These are phyloP conservation scores for Wickerhamomyces xylosicus DNA, from an alignment of 805 yeast species.

Conservation along the genomic window DNA sequence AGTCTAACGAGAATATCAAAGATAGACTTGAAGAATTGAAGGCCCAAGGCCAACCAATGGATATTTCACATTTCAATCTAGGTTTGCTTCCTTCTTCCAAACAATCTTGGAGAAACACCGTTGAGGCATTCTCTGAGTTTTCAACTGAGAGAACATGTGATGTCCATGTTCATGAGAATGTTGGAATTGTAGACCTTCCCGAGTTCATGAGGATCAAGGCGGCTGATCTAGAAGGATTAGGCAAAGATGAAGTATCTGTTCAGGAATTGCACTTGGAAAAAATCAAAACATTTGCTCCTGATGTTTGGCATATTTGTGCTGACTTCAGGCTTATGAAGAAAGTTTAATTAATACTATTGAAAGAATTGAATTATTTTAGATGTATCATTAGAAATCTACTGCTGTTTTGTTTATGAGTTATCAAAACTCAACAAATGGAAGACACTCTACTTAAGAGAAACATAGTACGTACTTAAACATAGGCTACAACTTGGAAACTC, in stretches of 20 bases:
- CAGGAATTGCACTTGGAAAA: conserved; percentile 35
- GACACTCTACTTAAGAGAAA: too few relatives aligned
- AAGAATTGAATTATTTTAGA: not conserved
- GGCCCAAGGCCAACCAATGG: not conserved
- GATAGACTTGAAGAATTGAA: conserved; percentile 25
- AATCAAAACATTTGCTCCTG: conserved; percentile 84
- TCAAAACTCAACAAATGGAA: too few relatives aligned
- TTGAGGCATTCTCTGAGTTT: conserved; percentile 12
- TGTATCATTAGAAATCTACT: too few relatives aligned
- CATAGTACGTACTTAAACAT: too few relatives aligned
- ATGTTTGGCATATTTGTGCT: conserved; percentile 66
- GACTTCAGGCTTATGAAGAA: conserved; percentile 19
- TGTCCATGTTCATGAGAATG: conserved; percentile 73
- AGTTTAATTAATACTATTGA: not conserved
- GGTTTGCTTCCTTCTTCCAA: conserved; percentile 71
- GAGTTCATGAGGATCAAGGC: conserved; percentile 4
- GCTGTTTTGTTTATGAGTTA: too few relatives aligned
- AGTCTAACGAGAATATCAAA: conserved; percentile 45
- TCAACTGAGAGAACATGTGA: conserved; percentile 6
- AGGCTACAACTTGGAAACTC: too few relatives aligned
- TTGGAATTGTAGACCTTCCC: conserved; percentile 32
- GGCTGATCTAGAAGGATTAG: not conserved
- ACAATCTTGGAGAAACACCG: conserved; percentile 47
- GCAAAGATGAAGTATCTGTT: not conserved
- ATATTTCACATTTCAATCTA: conserved; percentile 53